Conservation (phyloP, 164 flowering plant genomes). For the Piper longum region DNA sequence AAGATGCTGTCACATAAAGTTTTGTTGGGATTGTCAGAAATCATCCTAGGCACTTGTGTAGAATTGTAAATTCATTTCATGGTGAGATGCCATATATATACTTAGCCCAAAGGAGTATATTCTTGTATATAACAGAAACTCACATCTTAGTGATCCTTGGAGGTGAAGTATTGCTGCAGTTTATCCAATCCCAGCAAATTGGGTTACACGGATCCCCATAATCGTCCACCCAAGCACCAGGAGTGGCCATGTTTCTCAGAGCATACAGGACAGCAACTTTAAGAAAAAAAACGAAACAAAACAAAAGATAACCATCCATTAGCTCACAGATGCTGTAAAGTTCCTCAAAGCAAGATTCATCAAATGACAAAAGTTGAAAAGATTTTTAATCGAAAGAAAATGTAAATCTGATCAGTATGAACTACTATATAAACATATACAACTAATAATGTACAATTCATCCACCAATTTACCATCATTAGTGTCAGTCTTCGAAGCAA, state of each 20-base stretch:
- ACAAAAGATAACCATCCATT: slow-evolving; percentile 6
- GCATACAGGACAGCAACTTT: slow-evolving; percentile 42
- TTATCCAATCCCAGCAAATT: slow-evolving; percentile 71
- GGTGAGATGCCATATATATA: too few relatives aligned
- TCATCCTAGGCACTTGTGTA: too few relatives aligned
- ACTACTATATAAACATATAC: background rate
- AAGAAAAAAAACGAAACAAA: slow-evolving; percentile 1
- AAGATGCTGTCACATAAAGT: slow-evolving; percentile 31
- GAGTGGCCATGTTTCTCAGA: slow-evolving; percentile 30
- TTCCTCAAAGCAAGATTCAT: background rate
- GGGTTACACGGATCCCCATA: slow-evolving; percentile 87
- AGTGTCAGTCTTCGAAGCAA: slow-evolving; percentile 44
- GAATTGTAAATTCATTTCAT: background rate
- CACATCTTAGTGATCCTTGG: slow-evolving; percentile 79
- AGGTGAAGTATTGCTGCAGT: slow-evolving; percentile 53
- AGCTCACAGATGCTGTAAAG: slow-evolving; percentile 7
- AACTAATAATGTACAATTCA: background rate
- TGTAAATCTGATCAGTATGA: background rate
- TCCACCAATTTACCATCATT: slow-evolving; percentile 46
- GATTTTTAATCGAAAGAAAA: too few relatives aligned
- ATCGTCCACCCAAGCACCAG: slow-evolving; percentile 28
- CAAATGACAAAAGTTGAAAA: too few relatives aligned
- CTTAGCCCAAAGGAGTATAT: background rate
- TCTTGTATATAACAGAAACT: slow-evolving; percentile 1
- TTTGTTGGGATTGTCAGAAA: too few relatives aligned